A percentile compares a stretch with the other conserved stretches of the same genome.
phyloP scores from a whole-genome alignment of 2,329 filamentous ascomycete species.

The Neonectria neomacrospora region DNA sequence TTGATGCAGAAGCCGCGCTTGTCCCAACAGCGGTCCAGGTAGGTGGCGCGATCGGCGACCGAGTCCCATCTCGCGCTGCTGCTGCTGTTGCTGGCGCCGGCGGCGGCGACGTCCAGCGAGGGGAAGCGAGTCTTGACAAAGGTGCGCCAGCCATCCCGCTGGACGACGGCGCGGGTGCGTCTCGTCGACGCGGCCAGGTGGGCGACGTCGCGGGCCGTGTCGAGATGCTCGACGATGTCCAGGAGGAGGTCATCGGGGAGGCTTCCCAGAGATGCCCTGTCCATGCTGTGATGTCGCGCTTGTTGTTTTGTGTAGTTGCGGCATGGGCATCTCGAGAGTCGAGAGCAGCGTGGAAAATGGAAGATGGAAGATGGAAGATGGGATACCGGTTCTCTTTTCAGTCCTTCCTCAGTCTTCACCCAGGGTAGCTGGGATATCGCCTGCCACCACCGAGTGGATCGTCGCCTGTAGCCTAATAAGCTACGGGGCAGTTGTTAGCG shows the following conservation, averaged over 20 bases:
- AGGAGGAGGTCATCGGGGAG: constrained; percentile 64
- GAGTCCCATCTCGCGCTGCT: constrained; percentile 51
- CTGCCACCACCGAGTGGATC: constrained; percentile 2
- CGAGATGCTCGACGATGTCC: constrained; percentile 58
- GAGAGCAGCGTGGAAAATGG: too few relatives aligned
- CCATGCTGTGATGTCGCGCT: constrained; percentile 35
- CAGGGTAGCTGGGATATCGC: not conserved
- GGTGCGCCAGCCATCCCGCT: constrained; percentile 59
- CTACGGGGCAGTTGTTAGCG: not conserved
- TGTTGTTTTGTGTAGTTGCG: constrained; percentile 20
- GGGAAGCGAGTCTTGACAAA: constrained; percentile 60
- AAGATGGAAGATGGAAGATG: not conserved
- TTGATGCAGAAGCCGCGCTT: constrained; percentile 55
- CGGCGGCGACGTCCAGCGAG: constrained; percentile 50
- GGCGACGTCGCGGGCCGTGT: constrained; percentile 61
- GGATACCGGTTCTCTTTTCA: constrained; percentile 4
- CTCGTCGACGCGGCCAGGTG: constrained; percentile 54
- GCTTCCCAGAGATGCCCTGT: constrained; percentile 50
- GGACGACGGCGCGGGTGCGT: constrained; percentile 53
- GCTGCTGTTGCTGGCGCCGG: too few relatives aligned
- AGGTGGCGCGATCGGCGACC: constrained; percentile 60
- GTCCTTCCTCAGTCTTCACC: constrained; percentile 7
- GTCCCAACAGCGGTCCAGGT: constrained; percentile 65
- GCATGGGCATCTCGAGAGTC: constrained; percentile 24
- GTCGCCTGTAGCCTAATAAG: not conserved